phyloP scores from a whole-genome alignment of 768 basidiomycete genomes.

The Mycena albidolilacea region DNA sequence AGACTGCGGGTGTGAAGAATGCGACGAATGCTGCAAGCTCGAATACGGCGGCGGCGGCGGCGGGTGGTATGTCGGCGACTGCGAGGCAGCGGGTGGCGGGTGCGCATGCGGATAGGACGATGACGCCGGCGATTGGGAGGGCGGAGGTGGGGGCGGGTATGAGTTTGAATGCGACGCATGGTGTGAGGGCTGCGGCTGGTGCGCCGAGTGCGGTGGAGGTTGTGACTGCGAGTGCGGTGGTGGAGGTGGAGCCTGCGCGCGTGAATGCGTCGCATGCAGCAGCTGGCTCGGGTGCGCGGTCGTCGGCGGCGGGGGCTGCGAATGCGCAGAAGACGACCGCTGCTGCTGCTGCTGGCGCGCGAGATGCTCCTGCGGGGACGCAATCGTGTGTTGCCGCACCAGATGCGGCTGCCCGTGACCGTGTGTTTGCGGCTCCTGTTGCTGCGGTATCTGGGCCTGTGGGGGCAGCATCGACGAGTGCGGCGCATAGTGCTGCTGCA shows the following conservation, averaged over 20 bases:
- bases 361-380: slow-evolving; percentile 22
- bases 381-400: not conserved
- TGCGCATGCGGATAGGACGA: no score
- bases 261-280: slow-evolving; percentile 30
- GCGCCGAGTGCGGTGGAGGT: not conserved
- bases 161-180: not conserved
- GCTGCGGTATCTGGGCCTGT: not conserved
- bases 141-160: not conserved
- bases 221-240: not conserved
- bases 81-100: no score
- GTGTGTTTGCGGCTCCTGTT: not conserved
- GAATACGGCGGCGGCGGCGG: no score
- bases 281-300: slow-evolving; percentile 17
- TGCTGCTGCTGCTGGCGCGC: slow-evolving; percentile 25
- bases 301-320: slow-evolving; percentile 26
- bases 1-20: slow-evolving; percentile 5
- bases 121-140: no score
- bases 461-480: slow-evolving; percentile 12
- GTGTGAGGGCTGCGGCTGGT: not conserved
- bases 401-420: not conserved
- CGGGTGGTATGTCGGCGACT: no score
- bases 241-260: slow-evolving; percentile 25
- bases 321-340: slow-evolving; percentile 40
- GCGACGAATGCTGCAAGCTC: not conserved
- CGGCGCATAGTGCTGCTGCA: slow-evolving; percentile 10